Conservation (phyloP, 495 filamentous ascomycete species). For the Neurospora discreta region DNA sequence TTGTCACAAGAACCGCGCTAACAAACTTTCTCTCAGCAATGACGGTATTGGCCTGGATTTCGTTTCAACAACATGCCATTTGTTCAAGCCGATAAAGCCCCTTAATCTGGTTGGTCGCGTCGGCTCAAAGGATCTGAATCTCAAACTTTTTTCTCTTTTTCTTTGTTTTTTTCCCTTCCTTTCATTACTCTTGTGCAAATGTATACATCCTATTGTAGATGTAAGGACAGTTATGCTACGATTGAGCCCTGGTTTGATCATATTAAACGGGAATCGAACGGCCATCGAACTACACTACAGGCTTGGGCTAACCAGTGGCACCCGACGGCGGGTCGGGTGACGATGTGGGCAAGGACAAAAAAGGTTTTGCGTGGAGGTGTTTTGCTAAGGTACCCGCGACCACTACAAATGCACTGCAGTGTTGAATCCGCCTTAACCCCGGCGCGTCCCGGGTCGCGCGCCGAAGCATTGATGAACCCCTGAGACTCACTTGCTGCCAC, state of each 20-base stretch:
- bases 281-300: not conserved
- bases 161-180: not conserved
- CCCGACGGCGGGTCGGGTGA: not conserved
- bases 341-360: not conserved
- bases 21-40: too few species aligned
- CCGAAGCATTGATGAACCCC: not conserved
- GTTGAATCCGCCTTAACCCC: not conserved
- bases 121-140: not conserved
- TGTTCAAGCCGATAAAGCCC: not conserved
- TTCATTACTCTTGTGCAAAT: not conserved
- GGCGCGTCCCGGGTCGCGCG: not conserved
- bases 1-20: too few species aligned
- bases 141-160: not conserved
- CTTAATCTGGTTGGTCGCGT: not conserved
- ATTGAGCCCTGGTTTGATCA: not conserved
- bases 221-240: not conserved
- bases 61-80: not conserved
- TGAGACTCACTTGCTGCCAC: not conserved
- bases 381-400: not conserved
- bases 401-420: not conserved
- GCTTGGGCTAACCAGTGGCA: not conserved
- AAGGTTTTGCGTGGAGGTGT: not conserved
- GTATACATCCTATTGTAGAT: not conserved
- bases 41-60: not conserved
- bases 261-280: not conserved